phyloP scores from a whole-genome alignment of 1,284 basidiomycete genomes.

The Gymnopus androsaceus region DNA sequence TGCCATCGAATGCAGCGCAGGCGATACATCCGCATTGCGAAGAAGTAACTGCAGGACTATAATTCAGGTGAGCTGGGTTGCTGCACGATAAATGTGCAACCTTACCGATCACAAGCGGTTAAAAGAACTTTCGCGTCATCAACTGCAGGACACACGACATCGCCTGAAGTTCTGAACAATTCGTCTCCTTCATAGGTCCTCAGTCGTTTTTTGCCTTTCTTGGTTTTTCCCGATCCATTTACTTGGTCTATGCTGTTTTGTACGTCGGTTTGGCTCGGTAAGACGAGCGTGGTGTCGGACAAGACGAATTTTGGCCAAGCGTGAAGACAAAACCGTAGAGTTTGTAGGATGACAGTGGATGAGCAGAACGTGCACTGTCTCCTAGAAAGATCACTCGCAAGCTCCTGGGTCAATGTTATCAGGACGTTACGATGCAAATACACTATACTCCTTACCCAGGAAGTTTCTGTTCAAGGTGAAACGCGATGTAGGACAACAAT shows the following conservation, averaged over 20 bases:
- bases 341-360: constrained; percentile 47
- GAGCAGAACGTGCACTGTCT: constrained; percentile 45
- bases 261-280: constrained; percentile 42
- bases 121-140: constrained; percentile 59
- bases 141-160: constrained; percentile 47
- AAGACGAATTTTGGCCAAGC: constrained; percentile 59
- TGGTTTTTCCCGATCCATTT: constrained; percentile 36
- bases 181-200: constrained; percentile 80
- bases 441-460: constrained; percentile 45
- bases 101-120: constrained; percentile 63
- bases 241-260: constrained; percentile 23
- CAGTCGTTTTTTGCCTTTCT: constrained; percentile 74
- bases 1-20: constrained; percentile 58
- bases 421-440: neutral
- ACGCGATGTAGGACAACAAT: constrained; percentile 51
- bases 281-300: constrained; percentile 48
- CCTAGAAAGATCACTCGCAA: constrained; percentile 48
- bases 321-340: constrained; percentile 50
- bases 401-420: constrained; percentile 32
- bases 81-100: constrained; percentile 1
- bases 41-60: constrained; percentile 55
- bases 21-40: constrained; percentile 49
- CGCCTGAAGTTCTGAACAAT: constrained; percentile 59
- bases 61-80: constrained; percentile 14
- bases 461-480: constrained; percentile 60